A percentile compares a stretch with the other conserved stretches of the same genome.
Evolutionary conservation across 2,329 filamentous ascomycete genomes (phyloP).

Genomic region (Penicillium digitatum): DNA sequence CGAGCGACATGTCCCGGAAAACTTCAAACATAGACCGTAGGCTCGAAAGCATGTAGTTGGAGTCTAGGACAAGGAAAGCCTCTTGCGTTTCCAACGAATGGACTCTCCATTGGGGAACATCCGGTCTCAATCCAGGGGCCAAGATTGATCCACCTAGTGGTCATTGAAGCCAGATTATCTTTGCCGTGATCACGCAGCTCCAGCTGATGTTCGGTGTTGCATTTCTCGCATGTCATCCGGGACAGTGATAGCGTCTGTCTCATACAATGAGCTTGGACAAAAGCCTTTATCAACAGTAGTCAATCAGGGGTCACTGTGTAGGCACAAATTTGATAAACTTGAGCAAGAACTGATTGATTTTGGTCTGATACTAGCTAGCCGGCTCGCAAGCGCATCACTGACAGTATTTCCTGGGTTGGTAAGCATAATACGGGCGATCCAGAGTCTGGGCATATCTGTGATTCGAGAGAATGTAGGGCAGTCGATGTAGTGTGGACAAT

Average conservation of each 20-base stretch:
- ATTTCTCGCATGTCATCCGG: background rate
- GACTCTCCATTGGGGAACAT: conserved; percentile 2
- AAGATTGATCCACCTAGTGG: conserved; percentile 9
- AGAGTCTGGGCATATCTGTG: conserved; percentile 2
- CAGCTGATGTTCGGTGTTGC: conserved; percentile 2
- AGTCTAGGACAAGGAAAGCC: background rate
- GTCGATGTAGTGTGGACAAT: background rate
- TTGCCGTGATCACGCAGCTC: background rate
- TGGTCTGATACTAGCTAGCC: background rate
- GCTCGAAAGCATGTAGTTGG: background rate
- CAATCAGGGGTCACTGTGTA: too few species aligned
- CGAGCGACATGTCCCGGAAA: background rate
- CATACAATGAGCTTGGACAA: background rate
- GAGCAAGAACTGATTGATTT: background rate
- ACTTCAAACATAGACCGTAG: background rate
- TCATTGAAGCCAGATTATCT: background rate
- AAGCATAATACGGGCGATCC: conserved; percentile 2
- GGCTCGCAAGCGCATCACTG: background rate
- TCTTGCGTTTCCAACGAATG: background rate
- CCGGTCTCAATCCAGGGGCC: background rate
- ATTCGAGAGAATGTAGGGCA: conserved; percentile 8
- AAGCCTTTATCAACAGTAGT: too few species aligned
- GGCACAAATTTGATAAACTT: background rate
- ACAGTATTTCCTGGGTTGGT: conserved; percentile 6
- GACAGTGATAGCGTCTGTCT: background rate